Base-by-base conservation (phyloP, 2,329 filamentous ascomycete species). In the Blastomyces emzantsi region DNA sequence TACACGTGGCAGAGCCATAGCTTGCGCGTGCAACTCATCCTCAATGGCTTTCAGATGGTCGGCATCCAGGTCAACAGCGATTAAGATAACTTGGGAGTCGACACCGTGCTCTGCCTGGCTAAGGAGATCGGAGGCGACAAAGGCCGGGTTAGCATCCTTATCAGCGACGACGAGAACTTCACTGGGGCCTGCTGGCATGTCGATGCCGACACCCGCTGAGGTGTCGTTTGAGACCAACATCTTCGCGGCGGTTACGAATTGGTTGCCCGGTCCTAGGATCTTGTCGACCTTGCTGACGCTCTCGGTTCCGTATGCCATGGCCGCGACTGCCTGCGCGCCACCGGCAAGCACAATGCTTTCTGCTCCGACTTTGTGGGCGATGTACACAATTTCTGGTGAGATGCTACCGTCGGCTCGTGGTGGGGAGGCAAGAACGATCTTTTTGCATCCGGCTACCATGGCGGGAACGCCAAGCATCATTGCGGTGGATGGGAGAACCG, bases 191-290 rank as follows among this genome's bases (percentile, higher is more conserved):
- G 94, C 94, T 13, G 94, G 94, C 94, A 99, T 99, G 74, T 99
- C 94, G 71, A 99, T 99, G 76, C 91, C 88, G 51, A 97, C 92
- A 28, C 90, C 90, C 15, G 94, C 94, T 65, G 92, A 95, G 55
- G 94, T 97, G 74, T 99, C 94, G 76, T 99, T 99, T 77, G 89
- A 90, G 54, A 99, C 94, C 70, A 92, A 84, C 94, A 99, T 99
- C 84, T 99, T 99, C 61, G 90, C 94, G 0, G 94, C 94, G 0
- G 94, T 99, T 51, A 99, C 94, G 73, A 97, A 99, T 76, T 97
- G 94, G 78, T 99, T 99, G 45, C 94, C 94, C 2, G 94, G 94
- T 0, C 94, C 94, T 15, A 97, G 85, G 70, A 99, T 97, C 85
- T 99, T 99, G 82, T 99, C 94, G 8, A 99, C 94, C 80, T 99